Base-by-base conservation (phyloP, 2,329 filamentous ascomycete species). In the Cytospora chrysosperma region DNA sequence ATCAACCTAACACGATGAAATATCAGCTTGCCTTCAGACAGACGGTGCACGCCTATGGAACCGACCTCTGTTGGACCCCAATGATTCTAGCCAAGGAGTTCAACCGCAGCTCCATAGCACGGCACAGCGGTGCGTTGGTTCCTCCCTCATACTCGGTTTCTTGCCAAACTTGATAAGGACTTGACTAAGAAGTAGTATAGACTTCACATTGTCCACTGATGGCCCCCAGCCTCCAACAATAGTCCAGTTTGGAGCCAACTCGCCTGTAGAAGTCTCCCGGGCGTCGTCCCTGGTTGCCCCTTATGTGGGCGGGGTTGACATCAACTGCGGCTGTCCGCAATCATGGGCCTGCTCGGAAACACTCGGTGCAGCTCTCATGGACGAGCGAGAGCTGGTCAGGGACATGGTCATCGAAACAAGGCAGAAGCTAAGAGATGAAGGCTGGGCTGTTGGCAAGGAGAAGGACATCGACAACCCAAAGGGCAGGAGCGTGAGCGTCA, bases 311-410 rank as follows among this genome's bases (percentile, higher is more conserved):
- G 88, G 88, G 67, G 82, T 91, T 3, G 87, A 91, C 69, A 78
- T 91, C 49, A 91, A 91, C 76, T 91, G 88, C 73, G 88, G 88
- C 13, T 91, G 88, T 70, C 88, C 88, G 9, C 88, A 91, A 74
- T 84, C 84, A 7, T 91, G 88, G 88, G 88, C 88, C 0, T 88
- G 88, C 69, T 84, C 87, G 50, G 86, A 88, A 72, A 85, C 80
- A 1, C 79, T 91, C 3, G 88, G 88, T 6, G 88, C 88, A 5
- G 86, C 86, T n/a, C 77, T 91, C 37, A 90, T 91, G 87, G 80
- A 85, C 52, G 77, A 81, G 56, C 82, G 86, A 10, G 84, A 86
- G 67, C 78, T 88, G 4, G 88, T 91, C n/a, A 81, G 84, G 4
- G 82, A 85, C 64, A 89, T 91, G 81, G 82, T 90, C 0, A 71